Conservation (phyloP, 2,329 filamentous ascomycete genomes). For the Trichoderma sp. region DNA sequence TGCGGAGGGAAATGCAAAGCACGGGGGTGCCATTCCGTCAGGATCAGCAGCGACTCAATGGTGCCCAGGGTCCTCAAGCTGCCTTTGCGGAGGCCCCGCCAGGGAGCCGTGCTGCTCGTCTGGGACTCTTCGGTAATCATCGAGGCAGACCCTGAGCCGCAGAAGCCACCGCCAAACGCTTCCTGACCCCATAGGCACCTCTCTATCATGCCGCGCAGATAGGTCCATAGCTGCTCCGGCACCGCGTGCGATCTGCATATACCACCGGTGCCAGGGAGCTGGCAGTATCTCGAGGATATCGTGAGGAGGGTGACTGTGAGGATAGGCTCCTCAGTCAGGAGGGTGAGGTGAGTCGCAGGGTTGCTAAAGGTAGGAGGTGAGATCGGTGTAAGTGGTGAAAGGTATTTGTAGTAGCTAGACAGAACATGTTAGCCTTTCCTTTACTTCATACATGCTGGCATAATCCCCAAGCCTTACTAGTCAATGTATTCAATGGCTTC, state of each 20-base stretch:
- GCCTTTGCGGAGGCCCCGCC: conserved; percentile 71
- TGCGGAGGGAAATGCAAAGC: conserved; percentile 91
- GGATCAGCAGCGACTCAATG: conserved; percentile 88
- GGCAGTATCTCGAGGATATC: conserved; percentile 84
- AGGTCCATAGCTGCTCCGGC: conserved; percentile 93
- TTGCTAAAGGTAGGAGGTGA: conserved; percentile 87
- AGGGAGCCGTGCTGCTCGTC: conserved; percentile 68
- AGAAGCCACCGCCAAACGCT: conserved; percentile 87
- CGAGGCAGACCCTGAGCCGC: conserved; percentile 63
- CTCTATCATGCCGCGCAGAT: conserved; percentile 92
- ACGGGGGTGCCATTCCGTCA: conserved; percentile 96
- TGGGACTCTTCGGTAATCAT: conserved; percentile 55
- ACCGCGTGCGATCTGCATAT: conserved; percentile 86
- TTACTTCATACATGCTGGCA: no score
- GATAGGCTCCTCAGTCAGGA: conserved; percentile 90
- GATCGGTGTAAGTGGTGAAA: conserved; percentile 91
- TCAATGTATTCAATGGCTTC: conserved; percentile 94
- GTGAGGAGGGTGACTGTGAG: conserved; percentile 88
- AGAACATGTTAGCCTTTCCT: neutral
- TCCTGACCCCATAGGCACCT: conserved; percentile 95
- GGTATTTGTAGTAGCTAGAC: conserved; percentile 81
- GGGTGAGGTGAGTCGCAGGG: conserved; percentile 74
- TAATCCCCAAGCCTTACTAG: conserved; percentile 66
- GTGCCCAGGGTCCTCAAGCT: conserved; percentile 89
- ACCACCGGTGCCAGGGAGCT: conserved; percentile 76